A percentile compares a stretch with the other conserved stretches of the same genome.
Evolutionary conservation across 2,329 filamentous ascomycete genomes (phyloP).

Genomic region (Aureobasidium sp.): DNA sequence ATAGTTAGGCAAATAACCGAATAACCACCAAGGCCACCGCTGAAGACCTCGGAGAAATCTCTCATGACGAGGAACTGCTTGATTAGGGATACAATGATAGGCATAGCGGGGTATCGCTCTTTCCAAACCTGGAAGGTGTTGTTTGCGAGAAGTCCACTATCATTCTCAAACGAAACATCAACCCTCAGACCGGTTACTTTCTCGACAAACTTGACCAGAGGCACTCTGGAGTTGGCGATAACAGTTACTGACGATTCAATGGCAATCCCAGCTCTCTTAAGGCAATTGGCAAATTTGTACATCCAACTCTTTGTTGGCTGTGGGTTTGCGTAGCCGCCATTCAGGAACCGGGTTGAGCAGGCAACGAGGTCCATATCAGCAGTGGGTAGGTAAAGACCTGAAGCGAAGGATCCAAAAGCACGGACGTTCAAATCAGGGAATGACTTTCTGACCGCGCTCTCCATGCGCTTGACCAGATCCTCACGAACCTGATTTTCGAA

Average conservation of each 20-base stretch:
- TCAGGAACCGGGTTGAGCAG: constrained; percentile 54
- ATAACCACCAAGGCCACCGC: constrained; percentile 87
- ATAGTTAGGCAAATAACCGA: constrained; percentile 90
- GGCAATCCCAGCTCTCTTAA: constrained; percentile 52
- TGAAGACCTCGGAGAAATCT: constrained; percentile 83
- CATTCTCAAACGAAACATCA: constrained; percentile 92
- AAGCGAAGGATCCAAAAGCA: constrained; percentile 92
- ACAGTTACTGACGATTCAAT: constrained; percentile 54
- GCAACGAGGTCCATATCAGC: constrained; percentile 94
- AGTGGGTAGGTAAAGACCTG: constrained; percentile 62
- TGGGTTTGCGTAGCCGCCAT: constrained; percentile 39
- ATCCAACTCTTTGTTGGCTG: constrained; percentile 32
- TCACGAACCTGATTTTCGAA: constrained; percentile 72
- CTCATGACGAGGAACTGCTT: constrained; percentile 92
- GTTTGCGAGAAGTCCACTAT: constrained; percentile 71
- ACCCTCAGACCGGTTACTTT: constrained; percentile 69
- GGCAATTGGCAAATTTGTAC: constrained; percentile 54
- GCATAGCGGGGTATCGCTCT: constrained; percentile 71
- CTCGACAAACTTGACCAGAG: constrained; percentile 87
- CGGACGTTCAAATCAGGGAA: constrained; percentile 50
- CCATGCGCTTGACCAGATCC: constrained; percentile 64
- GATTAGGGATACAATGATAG: constrained; percentile 74
- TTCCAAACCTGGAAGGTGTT: constrained; percentile 78
- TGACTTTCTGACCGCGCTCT: constrained; percentile 47
- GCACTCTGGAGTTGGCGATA: constrained; percentile 73